Percentiles rank a stretch among this genome's conserved stretches.
Conservation (phyloP, 106 monocot species). For the Dendrobium nobile region DNA sequence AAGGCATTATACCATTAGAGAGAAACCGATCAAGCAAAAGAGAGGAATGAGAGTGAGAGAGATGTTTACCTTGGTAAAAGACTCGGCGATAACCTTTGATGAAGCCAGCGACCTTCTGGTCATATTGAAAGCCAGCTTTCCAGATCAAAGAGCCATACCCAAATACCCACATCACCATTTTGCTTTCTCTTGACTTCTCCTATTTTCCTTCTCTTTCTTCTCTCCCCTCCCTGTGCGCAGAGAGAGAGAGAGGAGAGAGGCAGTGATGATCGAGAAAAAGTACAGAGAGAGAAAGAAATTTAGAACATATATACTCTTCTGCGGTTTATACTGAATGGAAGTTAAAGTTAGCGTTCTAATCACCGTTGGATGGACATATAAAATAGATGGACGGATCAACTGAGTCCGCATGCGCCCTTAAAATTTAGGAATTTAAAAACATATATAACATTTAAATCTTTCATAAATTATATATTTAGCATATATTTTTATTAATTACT, state of each 20-base stretch:
- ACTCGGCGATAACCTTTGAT: constrained; percentile 79
- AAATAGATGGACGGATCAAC: too few relatives aligned
- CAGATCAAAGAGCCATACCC: constrained; percentile 96
- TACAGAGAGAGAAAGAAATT: too few relatives aligned
- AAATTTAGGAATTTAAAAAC: too few relatives aligned
- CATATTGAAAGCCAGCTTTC: constrained; percentile 87
- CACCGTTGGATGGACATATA: too few relatives aligned
- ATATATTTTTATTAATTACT: too few relatives aligned
- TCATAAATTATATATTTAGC: too few relatives aligned
- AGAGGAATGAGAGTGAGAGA: neutral
- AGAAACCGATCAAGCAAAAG: neutral
- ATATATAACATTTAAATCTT: too few relatives aligned
- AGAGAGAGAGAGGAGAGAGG: neutral
- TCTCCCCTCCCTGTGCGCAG: neutral
- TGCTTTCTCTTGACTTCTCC: constrained; percentile 9
- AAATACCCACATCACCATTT: constrained; percentile 85
- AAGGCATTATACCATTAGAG: neutral
- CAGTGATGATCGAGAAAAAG: neutral
- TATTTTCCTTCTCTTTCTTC: neutral
- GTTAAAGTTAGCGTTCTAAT: too few relatives aligned
- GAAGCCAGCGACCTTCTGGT: constrained; percentile 72
- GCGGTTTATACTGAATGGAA: too few relatives aligned
- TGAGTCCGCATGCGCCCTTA: too few relatives aligned
- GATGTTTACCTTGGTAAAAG: constrained; percentile 69
- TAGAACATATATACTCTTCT: too few relatives aligned